Evolutionary conservation across 2,329 filamentous ascomycete genomes (phyloP).

Genomic region (Ophiostoma sp.): DNA sequence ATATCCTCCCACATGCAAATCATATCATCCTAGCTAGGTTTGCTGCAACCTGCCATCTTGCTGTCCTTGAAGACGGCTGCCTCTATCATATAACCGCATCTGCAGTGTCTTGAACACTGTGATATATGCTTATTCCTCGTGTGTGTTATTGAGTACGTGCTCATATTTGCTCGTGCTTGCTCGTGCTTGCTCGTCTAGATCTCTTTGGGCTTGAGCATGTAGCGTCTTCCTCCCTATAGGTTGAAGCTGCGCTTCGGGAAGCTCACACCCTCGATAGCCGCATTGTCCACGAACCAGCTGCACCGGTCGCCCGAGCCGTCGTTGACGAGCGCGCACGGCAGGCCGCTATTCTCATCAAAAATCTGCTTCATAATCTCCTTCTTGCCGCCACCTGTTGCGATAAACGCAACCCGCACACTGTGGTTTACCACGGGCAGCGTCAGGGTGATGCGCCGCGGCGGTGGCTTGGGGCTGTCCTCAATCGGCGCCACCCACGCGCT

Average conservation of each 20-base stretch:
- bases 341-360: conserved; percentile 72
- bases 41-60: no score
- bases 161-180: background rate
- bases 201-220: background rate
- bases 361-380: conserved; percentile 88
- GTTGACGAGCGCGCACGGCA: conserved; percentile 88
- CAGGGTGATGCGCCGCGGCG: conserved; percentile 82
- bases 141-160: background rate
- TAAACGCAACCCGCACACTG: conserved; percentile 79
- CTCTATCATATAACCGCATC: background rate
- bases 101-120: background rate
- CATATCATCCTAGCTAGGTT: no score
- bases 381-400: conserved; percentile 85
- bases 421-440: conserved; percentile 87
- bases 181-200: background rate
- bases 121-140: background rate
- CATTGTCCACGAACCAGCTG: conserved; percentile 89
- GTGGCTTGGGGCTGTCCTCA: conserved; percentile 90
- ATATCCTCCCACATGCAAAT: background rate
- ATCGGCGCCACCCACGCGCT: conserved; percentile 91
- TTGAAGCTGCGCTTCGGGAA: conserved; percentile 68
- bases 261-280: conserved; percentile 76
- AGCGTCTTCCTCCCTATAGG: conserved; percentile 34
- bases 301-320: conserved; percentile 75
- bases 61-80: no score